These are phyloP conservation scores for Neofusicoccum sp. DNA, from an alignment of 2,329 filamentous ascomycete genomes.

Conservation along the genomic window DNA sequence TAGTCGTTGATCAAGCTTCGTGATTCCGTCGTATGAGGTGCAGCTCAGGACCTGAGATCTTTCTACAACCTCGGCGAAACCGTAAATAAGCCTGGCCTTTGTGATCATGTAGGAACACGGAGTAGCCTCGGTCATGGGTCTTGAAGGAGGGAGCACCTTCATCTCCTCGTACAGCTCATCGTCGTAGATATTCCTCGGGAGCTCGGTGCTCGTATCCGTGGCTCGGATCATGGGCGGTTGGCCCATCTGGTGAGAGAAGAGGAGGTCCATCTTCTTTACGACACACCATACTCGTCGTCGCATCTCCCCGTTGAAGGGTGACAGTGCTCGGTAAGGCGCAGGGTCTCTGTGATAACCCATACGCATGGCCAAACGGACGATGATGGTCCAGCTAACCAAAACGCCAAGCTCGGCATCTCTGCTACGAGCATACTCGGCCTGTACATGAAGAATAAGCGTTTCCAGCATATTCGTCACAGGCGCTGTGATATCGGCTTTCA, in stretches of 20 bases:
- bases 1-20: slow-evolving; percentile 62
- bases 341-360: slow-evolving; percentile 81
- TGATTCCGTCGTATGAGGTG: slow-evolving; percentile 63
- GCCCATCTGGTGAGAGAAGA: slow-evolving; percentile 74
- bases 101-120: slow-evolving; percentile 79
- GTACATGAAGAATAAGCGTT: slow-evolving; percentile 73
- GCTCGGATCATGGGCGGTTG: slow-evolving; percentile 68
- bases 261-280: slow-evolving; percentile 71
- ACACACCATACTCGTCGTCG: slow-evolving; percentile 66
- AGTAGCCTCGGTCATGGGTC: slow-evolving; percentile 70
- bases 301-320: slow-evolving; percentile 76
- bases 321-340: slow-evolving; percentile 71
- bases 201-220: slow-evolving; percentile 72
- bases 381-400: slow-evolving; percentile 62
- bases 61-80: slow-evolving; percentile 73
- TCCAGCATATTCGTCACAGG: slow-evolving; percentile 76
- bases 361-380: slow-evolving; percentile 65
- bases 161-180: slow-evolving; percentile 75
- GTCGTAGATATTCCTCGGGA: slow-evolving; percentile 79
- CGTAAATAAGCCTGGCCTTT: slow-evolving; percentile 68
- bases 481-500: slow-evolving; percentile 76
- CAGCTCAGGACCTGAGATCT: slow-evolving; percentile 63
- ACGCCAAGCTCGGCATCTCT: slow-evolving; percentile 74
- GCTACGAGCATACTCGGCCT: slow-evolving; percentile 73
- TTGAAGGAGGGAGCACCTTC: slow-evolving; percentile 66